Evolutionary conservation across 2,329 filamentous ascomycete species (phyloP).

Genomic region (Hypocrella siamensis): DNA sequence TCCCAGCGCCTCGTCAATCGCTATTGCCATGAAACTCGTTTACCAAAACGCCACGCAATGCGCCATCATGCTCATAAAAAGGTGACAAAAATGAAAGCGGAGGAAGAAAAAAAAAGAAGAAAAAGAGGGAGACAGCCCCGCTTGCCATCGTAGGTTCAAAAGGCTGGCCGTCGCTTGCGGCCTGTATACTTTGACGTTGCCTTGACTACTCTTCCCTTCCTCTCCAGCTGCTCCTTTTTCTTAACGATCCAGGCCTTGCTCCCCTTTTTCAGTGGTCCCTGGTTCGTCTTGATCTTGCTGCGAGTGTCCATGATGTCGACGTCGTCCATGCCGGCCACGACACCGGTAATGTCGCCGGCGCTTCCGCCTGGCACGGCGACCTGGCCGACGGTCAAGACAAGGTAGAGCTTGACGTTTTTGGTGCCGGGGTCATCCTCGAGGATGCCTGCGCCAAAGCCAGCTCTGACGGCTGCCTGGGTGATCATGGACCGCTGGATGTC

Average conservation of each 20-base stretch:
- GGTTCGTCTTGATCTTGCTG: constrained; percentile 30
- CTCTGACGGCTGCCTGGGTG: constrained; percentile 73
- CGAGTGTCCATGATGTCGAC: constrained; percentile 67
- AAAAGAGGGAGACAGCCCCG: background rate
- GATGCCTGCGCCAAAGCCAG: constrained; percentile 88
- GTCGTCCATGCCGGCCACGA: constrained; percentile 76
- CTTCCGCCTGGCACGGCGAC: constrained; percentile 24
- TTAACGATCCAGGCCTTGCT: constrained; percentile 70
- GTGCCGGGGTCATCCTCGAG: constrained; percentile 92
- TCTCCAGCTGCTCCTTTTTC: constrained; percentile 87
- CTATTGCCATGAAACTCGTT: background rate
- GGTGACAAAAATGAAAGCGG: background rate
- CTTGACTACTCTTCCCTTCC: constrained; percentile 91
- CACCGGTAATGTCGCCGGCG: constrained; percentile 73
- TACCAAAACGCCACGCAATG: constrained; percentile 13
- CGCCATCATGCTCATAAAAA: background rate
- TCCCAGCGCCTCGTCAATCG: too few relatives aligned
- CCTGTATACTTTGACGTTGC: constrained; percentile 85
- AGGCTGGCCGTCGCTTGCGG: constrained; percentile 64
- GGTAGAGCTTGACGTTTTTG: constrained; percentile 92
- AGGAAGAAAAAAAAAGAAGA: background rate
- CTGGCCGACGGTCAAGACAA: constrained; percentile 79
- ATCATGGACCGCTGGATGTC: constrained; percentile 87
- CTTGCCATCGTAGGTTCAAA: constrained; percentile 29
- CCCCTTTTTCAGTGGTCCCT: constrained; percentile 55